phyloP scores from a whole-genome alignment of 768 basidiomycete genomes.

The Hydnomerulius pinastri region DNA sequence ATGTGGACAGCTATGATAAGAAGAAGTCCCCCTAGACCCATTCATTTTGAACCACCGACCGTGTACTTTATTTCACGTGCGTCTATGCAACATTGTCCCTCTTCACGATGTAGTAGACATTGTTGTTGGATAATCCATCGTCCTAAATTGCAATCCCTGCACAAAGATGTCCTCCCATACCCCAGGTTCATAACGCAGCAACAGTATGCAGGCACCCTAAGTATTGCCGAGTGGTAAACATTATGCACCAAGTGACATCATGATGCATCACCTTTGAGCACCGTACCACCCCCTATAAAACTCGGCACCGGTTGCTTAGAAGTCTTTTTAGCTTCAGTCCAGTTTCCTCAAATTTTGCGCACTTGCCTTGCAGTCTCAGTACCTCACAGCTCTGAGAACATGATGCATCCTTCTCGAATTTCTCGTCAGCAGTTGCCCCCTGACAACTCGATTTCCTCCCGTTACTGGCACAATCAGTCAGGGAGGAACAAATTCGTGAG shows the following conservation, averaged over 20 bases:
- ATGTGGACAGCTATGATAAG: slow-evolving; percentile 1
- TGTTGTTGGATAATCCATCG: too few relatives aligned
- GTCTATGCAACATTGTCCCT: too few relatives aligned
- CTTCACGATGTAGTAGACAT: too few relatives aligned
- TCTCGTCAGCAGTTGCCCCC: slow-evolving; percentile 24
- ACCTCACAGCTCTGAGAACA: background rate
- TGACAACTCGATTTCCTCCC: slow-evolving; percentile 27
- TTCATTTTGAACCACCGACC: background rate
- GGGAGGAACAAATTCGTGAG: slow-evolving; percentile 35
- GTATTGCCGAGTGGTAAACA: slow-evolving; percentile 7
- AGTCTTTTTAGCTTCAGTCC: background rate
- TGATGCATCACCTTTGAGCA: slow-evolving; percentile 8
- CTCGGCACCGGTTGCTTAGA: background rate
- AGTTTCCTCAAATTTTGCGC: slow-evolving; percentile 6
- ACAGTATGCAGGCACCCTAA: too few relatives aligned
- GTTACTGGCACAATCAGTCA: slow-evolving; percentile 36
- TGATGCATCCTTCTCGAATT: slow-evolving; percentile 27
- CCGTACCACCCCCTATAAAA: slow-evolving; percentile 32
- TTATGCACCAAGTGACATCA: slow-evolving; percentile 28
- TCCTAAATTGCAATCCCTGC: too few relatives aligned
- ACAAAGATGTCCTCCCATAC: too few relatives aligned
- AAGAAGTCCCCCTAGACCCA: too few relatives aligned
- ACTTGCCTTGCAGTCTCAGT: background rate
- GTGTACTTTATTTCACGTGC: too few relatives aligned
- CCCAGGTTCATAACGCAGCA: too few relatives aligned